Conservation (phyloP, 1,284 basidiomycete genomes). For the Coniferiporia sulphurascens region DNA sequence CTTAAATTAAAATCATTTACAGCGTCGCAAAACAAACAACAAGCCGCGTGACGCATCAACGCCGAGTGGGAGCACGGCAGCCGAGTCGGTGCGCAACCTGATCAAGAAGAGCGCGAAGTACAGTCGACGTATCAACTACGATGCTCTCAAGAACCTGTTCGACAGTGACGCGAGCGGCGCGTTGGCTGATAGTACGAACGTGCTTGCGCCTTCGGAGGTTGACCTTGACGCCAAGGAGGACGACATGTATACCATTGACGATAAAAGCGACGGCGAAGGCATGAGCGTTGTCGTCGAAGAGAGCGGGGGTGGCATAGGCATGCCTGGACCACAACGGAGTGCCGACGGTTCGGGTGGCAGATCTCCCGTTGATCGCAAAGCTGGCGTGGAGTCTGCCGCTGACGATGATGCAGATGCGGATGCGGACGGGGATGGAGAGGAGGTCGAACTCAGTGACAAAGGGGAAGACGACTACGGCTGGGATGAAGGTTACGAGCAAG, state of each 20-base stretch:
- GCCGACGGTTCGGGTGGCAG: constrained; percentile 17
- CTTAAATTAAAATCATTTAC: constrained; percentile 13
- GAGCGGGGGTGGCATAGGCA: constrained; percentile 35
- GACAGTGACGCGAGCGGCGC: constrained; percentile 34
- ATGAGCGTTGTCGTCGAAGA: constrained; percentile 43
- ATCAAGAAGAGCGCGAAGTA: constrained; percentile 80
- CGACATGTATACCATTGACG: constrained; percentile 39
- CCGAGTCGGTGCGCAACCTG: constrained; percentile 75
- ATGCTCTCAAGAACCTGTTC: constrained; percentile 76
- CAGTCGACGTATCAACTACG: constrained; percentile 87
- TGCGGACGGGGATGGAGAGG: constrained; percentile 20
- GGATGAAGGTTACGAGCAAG: constrained; percentile 41
- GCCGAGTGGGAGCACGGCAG: constrained; percentile 68
- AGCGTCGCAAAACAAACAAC: constrained; percentile 64
- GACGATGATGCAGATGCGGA: constrained; percentile 23
- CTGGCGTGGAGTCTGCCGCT: constrained; percentile 18
- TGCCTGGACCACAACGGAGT: constrained; percentile 17
- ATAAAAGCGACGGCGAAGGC: constrained; percentile 48
- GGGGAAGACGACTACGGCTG: constrained; percentile 34
- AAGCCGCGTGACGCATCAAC: constrained; percentile 73
- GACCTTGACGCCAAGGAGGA: constrained; percentile 33
- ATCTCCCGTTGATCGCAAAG: not conserved
- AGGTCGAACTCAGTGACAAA: constrained; percentile 32
- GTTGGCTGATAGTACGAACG: not conserved
- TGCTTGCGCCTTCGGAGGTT: constrained; percentile 11